These are phyloP conservation scores for Sabuloglossum arenarium DNA, from an alignment of 495 filamentous ascomycete genomes.

Conservation along the genomic window DNA sequence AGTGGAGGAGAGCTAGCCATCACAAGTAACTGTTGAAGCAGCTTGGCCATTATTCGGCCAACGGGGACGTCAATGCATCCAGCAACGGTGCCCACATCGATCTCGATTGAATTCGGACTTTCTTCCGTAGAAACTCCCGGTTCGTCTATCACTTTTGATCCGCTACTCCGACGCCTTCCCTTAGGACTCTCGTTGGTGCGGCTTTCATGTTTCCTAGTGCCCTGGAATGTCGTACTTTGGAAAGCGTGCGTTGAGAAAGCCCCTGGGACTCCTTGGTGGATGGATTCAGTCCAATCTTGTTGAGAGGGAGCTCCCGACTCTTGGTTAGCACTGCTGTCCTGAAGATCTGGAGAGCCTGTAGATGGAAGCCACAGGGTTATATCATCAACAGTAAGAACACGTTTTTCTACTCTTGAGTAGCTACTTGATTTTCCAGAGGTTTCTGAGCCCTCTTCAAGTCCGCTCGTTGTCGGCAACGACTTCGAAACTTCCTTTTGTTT, in stretches of 20 bases:
- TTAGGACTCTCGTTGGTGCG: background rate
- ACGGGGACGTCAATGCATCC: constrained; percentile 11
- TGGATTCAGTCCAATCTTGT: background rate
- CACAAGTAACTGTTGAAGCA: constrained; percentile 6
- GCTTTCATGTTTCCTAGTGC: background rate
- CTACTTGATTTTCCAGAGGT: background rate
- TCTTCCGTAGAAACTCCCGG: background rate
- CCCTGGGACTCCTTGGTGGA: background rate
- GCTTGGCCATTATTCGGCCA: constrained; percentile 11
- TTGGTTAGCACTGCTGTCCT: background rate
- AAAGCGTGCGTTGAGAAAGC: background rate
- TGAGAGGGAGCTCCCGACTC: background rate
- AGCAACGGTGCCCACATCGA: constrained; percentile 9
- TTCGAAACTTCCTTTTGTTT: background rate
- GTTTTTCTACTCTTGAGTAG: background rate
- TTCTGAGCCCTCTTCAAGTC: background rate
- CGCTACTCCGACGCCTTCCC: background rate
- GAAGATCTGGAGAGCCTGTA: background rate
- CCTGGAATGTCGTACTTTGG: background rate
- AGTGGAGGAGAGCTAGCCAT: background rate
- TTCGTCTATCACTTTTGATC: constrained; percentile 3
- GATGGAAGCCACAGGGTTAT: background rate
- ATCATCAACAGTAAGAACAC: background rate
- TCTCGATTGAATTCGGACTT: background rate
- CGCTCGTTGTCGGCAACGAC: background rate